phyloP scores from a whole-genome alignment of 352 stramenopile genomes.

The Globisporangium paroecandrum region DNA sequence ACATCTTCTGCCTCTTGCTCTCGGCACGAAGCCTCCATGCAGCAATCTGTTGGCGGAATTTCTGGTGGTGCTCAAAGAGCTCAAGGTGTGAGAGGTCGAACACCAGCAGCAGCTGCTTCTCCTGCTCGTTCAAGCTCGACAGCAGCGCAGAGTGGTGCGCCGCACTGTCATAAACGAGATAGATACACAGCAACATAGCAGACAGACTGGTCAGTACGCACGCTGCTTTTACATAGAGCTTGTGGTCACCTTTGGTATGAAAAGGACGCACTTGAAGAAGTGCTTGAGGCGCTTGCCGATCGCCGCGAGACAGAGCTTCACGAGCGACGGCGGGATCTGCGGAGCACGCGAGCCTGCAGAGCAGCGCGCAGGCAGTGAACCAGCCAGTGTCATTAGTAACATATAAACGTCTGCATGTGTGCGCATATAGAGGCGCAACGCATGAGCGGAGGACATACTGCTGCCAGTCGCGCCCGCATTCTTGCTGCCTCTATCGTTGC shows the following conservation, averaged over 20 bases:
- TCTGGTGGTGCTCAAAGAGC: slow-evolving; percentile 27
- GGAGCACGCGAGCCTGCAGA: background rate
- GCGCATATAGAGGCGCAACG: background rate
- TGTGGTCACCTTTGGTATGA: background rate
- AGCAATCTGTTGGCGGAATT: slow-evolving; percentile 20
- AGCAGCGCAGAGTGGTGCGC: slow-evolving; percentile 13
- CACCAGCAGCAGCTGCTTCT: slow-evolving; percentile 23
- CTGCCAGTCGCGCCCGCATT: background rate
- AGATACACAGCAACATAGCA: slow-evolving; percentile 5
- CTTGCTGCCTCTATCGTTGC: background rate
- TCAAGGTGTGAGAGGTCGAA: slow-evolving; percentile 33
- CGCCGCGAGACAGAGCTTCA: slow-evolving; percentile 29
- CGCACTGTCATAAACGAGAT: background rate
- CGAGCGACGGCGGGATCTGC: slow-evolving; percentile 16
- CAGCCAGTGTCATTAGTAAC: background rate
- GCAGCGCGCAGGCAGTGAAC: background rate
- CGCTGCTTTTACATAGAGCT: background rate
- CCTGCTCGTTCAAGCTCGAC: slow-evolving; percentile 14
- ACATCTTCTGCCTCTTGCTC: slow-evolving; percentile 6
- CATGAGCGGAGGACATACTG: background rate
- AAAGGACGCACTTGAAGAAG: slow-evolving; percentile 29
- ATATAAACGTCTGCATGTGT: background rate
- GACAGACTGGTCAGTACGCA: background rate
- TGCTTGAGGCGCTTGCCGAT: slow-evolving; percentile 27
- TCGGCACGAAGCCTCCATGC: slow-evolving; percentile 17